These are phyloP conservation scores for Diversispora eburnea DNA, from an alignment of 192 early-diverging fungal genomes.

Conservation along the genomic window DNA sequence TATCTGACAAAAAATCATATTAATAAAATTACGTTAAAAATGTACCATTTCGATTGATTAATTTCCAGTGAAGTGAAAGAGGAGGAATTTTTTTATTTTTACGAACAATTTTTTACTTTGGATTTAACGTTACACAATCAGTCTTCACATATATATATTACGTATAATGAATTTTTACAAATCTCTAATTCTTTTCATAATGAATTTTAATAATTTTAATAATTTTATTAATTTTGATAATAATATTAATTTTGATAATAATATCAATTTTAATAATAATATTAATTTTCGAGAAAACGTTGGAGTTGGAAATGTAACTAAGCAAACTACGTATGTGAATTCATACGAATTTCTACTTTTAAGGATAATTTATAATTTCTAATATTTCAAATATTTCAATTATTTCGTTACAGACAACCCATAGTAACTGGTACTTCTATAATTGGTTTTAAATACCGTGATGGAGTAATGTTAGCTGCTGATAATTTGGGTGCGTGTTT, in stretches of 20 bases:
- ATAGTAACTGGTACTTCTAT: slow-evolving; percentile 93
- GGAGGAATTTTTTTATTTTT: background rate
- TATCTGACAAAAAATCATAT: background rate
- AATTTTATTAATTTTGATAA: too few species aligned
- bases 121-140: background rate
- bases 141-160: too few species aligned
- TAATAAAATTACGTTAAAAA: background rate
- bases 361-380: background rate
- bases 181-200: too few species aligned
- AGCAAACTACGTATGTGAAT: background rate
- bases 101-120: background rate
- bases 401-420: slow-evolving; percentile 52
- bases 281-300: too few species aligned
- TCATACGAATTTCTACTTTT: background rate
- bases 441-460: slow-evolving; percentile 91
- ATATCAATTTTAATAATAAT: too few species aligned
- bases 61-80: background rate
- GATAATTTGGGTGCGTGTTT: slow-evolving; percentile 73
- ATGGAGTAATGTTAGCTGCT: slow-evolving; percentile 94
- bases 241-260: too few species aligned
- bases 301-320: background rate
- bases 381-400: background rate
- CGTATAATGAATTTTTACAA: too few species aligned
- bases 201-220: too few species aligned
- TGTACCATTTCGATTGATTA: background rate